Base-by-base conservation (phyloP, 2,329 filamentous ascomycete genomes). In the Didymella glomerata region DNA sequence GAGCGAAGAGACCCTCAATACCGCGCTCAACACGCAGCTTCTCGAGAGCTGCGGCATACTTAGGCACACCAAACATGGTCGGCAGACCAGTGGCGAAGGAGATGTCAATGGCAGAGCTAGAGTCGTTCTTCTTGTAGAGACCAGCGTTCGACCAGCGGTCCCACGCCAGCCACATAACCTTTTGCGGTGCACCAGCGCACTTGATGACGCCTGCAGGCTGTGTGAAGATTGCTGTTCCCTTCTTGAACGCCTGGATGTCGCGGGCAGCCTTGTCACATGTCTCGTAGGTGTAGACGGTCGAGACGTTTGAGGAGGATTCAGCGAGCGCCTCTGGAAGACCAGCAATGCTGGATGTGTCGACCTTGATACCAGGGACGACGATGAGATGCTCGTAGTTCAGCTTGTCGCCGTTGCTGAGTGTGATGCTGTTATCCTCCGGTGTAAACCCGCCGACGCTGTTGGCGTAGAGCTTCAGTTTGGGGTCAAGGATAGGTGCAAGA, bases 351-450 rank as follows among this genome's bases (percentile, higher is more conserved):
- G 52, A 61, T 7, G 62, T 64, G 38, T 77, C 70, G n/a, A 76
- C 62, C 8, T 65, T 66, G 57, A 77, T 72, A 22, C 75, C 75
- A 0, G 88, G 87, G 0, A 77, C 86, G 0, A 90, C 86, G 32
- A 90, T 80, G 1, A 90, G 80, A 6, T 90, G 86, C 60, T 90
- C 86, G 65, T 90, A 90, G 69, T 71, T 79, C 45, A 90, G 65
- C 67, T 78, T 82, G 66, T 84, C 81, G 54, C 86, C 86, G 60
- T 83, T 84, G 53, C 69, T 76, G 1, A 89, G 80, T 0, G 81
- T 85, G 50, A 90, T 73, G 2, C 72, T 71, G 72, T 88, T 89
- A 22, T 86, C 75, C 28, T 85, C 81, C 0, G 88, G 88, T 0
- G 78, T 61, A 53, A 90, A 85, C 0, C 72, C 70, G 28, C 73